These are phyloP conservation scores for Talaromyces sp. DNA, from an alignment of 2,329 filamentous ascomycete genomes.

Conservation along the genomic window DNA sequence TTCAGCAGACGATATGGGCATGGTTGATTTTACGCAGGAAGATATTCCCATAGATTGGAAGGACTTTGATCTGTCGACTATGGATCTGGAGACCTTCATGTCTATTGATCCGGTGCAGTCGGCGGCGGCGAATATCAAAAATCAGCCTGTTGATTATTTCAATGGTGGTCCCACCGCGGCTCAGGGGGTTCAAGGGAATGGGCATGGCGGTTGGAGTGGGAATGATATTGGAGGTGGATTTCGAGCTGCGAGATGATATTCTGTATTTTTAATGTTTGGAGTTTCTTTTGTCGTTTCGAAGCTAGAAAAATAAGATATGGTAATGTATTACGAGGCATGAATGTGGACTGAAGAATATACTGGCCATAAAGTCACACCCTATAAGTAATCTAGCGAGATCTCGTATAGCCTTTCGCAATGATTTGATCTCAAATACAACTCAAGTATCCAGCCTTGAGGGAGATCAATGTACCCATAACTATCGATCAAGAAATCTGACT, in stretches of 20 bases:
- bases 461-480: neutral
- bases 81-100: conserved; percentile 37
- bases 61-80: conserved; percentile 37
- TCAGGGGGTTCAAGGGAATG: neutral
- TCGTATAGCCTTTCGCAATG: too few species aligned
- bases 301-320: too few species aligned
- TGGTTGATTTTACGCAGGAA: conserved; percentile 33
- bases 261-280: too few species aligned
- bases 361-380: too few species aligned
- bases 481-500: conserved; percentile 35
- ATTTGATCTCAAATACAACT: neutral
- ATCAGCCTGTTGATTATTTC: conserved; percentile 1
- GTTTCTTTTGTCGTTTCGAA: too few species aligned
- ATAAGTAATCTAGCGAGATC: neutral
- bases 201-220: neutral
- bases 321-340: too few species aligned
- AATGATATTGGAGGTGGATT: conserved; percentile 8
- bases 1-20: conserved; percentile 16
- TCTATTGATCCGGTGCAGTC: conserved; percentile 26
- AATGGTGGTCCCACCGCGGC: neutral
- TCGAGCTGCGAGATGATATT: conserved; percentile 3
- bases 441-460: conserved; percentile 10
- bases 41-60: conserved; percentile 32
- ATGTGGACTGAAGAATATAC: too few species aligned
- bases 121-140: conserved; percentile 1